phyloP scores from a whole-genome alignment of 306 rosid genomes.

The Lathyrus aphaca region DNA sequence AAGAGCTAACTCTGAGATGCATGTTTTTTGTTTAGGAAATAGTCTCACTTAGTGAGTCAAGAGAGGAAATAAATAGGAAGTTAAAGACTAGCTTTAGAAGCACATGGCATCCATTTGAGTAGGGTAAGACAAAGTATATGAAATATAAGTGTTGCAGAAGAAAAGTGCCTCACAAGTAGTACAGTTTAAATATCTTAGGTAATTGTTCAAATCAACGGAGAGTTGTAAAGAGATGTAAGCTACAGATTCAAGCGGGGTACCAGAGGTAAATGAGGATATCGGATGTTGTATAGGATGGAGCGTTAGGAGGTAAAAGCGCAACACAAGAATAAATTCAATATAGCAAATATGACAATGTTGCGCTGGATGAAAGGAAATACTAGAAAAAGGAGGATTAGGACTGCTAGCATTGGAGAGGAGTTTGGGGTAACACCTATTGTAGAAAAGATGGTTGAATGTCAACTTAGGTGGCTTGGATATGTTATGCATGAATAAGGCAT shows the following conservation, averaged over 20 bases:
- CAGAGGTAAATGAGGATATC: not conserved
- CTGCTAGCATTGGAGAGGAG: no score
- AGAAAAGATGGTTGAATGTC: no score
- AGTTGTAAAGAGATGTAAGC: not conserved
- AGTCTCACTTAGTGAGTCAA: not conserved
- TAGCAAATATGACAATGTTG: not conserved
- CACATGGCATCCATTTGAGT: not conserved
- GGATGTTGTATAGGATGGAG: not conserved
- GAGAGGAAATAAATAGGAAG: not conserved
- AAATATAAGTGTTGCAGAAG: not conserved
- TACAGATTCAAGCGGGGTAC: not conserved
- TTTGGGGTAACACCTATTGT: no score
- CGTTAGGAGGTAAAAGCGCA: not conserved
- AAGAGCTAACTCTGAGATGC: not conserved
- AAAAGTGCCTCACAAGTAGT: not conserved
- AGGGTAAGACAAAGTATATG: not conserved
- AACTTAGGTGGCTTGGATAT: no score
- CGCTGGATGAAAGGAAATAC: not conserved
- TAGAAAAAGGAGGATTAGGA: not conserved
- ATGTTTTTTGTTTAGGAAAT: not conserved
- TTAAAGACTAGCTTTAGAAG: not conserved
- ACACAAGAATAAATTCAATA: not conserved
- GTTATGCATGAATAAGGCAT: no score
- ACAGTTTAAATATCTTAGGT: not conserved
- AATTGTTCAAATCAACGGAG: not conserved